Evolutionary conservation across 2,329 filamentous ascomycete genomes (phyloP), one percentile per base, ranked within the genome.

Genomic region (Ophiostoma quercus): DNA sequence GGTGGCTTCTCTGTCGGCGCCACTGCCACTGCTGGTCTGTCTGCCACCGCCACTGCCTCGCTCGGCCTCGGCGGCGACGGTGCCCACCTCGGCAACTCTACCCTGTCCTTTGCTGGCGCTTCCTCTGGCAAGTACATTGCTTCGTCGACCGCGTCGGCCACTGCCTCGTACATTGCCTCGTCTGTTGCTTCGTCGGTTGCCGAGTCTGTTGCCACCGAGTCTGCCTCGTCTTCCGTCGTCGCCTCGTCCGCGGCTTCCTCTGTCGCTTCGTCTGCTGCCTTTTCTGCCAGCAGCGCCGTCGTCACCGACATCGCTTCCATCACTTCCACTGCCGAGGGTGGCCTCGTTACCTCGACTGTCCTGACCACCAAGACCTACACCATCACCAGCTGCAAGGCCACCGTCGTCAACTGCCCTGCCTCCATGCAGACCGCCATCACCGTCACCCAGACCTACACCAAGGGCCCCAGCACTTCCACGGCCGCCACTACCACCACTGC

Each of bases 361-460:
- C 67, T 68, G 29, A 66, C 71, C 60, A 77, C 76, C 19, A 72
- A 73, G 41, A 73, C 71, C n/a, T 77, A 75, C 74, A 77, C 76
- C 67, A 74, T 77, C 72, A 77, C 76, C 16, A 74, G 73, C 69
- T 77, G 76, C 67, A 74, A 73, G 1, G 76, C 75, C 39, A 71
- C 74, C 9, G 76, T 77, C 32, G 71, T 74, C 72, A 77, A 77
- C 74, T 77, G 76, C 73, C 76, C 76, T 47, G 73, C 74, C 65
- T 72, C 73, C 62, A 72, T 74, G 68, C 76, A 75, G 65, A 74
- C 73, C 63, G 60, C 74, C 63, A 70, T 77, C 57, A 71, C 76
- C n/a, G 73, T 76, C 68, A 77, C 76, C 65, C 72, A 73, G 57
- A 73, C 74, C 5, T 60, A 66, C 62, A 70, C 37, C 67, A 29